Evolutionary conservation across 2,329 filamentous ascomycete genomes (phyloP), one percentile per base, ranked within the genome.

Genomic region (Pyrenophora teres): DNA sequence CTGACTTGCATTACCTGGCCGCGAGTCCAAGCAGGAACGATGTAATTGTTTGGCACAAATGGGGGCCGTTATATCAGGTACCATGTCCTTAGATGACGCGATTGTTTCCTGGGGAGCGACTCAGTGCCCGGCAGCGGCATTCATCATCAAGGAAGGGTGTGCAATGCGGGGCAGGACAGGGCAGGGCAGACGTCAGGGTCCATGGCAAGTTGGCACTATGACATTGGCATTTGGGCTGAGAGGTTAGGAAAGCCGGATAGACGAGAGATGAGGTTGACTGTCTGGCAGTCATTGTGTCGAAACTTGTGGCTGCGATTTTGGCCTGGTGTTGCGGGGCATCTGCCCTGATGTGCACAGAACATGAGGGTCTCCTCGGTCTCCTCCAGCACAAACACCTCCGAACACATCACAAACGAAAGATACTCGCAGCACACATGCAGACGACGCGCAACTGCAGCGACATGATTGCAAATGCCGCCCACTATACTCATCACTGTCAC

Each of bases 131-230:
- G 30, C 41, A 27, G 38, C 42, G 27, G 48, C 25, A 51, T 21
- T 35, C 18, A n/a, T 27, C 37, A 15, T 25, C 40, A 30, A 31
- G 32, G 36, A 30, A 40, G 36, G 47, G 42, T 45, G 43, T 42
- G 18, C 36, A 30, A 33, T 48, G 52, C 49, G 53, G 50, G 49
- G 53, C 53, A 23, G 7, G 21, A 7, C 21, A 23, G 23, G 23
- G 23, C 23, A 50, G 33, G 53, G 49, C 43, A 52, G 48, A 41
- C 40, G 49, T 49, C 44, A 52, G 42, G 50, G 53, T 49, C 30
- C 31, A 25, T 25, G 16, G 8, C 33, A 49, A 30, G 38, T 52
- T 48, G 44, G 21, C 42, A 46, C 15, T 3, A 6, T 12, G 32
- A 2, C n/a, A 25, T 23, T 38, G 23, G n/a, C 16, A 38, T 23